phyloP scores from a whole-genome alignment of 2,329 filamentous ascomycete genomes.

The Verticillium klebahnii region DNA sequence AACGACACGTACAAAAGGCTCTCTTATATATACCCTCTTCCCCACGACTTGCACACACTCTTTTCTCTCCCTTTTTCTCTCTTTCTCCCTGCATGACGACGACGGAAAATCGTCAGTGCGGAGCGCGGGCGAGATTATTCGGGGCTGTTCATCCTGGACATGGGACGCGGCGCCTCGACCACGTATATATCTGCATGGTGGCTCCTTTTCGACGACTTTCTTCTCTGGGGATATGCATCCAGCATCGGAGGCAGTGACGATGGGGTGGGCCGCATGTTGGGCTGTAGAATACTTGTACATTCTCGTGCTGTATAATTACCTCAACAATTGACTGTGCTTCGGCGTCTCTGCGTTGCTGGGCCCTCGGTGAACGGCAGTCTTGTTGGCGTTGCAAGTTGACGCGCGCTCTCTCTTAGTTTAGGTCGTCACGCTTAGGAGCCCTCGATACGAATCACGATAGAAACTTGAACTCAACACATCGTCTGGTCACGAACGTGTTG shows the following conservation, averaged over 20 bases:
- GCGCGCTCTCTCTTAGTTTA: too few species aligned
- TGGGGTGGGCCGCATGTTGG: neutral
- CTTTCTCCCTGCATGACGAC: neutral
- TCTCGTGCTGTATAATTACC: slow-evolving; percentile 33
- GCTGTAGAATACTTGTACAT: slow-evolving; percentile 16
- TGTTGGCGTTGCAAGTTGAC: neutral
- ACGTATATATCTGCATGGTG: slow-evolving; percentile 14
- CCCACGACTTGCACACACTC: neutral
- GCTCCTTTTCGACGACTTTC: slow-evolving; percentile 1
- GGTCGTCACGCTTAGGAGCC: too few species aligned
- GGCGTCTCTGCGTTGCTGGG: slow-evolving; percentile 1
- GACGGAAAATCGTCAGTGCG: neutral
- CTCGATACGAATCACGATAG: too few species aligned
- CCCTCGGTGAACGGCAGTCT: slow-evolving; percentile 4
- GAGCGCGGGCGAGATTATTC: neutral
- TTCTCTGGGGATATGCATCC: slow-evolving; percentile 5
- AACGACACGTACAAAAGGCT: neutral
- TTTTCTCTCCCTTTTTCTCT: neutral
- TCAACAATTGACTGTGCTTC: slow-evolving; percentile 2
- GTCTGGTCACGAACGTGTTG: too few species aligned
- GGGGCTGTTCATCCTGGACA: neutral
- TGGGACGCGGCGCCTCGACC: slow-evolving; percentile 3
- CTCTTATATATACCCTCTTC: neutral
- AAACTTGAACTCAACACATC: too few species aligned
- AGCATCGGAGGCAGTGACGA: slow-evolving; percentile 6